A percentile compares a stretch with the other conserved stretches of the same genome.
Conservation (phyloP, 2,329 filamentous ascomycete genomes). For the Nemania sp. region DNA sequence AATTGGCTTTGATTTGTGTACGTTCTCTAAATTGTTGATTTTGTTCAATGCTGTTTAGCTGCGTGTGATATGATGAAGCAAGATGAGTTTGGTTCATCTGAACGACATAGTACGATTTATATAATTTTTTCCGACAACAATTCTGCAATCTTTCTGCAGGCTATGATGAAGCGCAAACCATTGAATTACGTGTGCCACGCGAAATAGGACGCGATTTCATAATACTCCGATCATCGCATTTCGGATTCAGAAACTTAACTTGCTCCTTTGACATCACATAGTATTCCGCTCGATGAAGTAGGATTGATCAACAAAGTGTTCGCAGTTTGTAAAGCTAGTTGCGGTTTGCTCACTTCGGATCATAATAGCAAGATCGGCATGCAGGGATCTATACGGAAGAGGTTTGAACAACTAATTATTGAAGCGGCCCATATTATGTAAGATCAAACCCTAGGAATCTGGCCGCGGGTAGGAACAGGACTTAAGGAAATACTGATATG, state of each 20-base stretch:
- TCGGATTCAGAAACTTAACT: too few relatives aligned
- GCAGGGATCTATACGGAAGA: neutral
- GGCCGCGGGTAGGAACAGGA: too few relatives aligned
- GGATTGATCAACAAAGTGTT: constrained; percentile 5
- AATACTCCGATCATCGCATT: too few relatives aligned
- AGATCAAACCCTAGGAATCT: too few relatives aligned
- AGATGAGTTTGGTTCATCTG: neutral
- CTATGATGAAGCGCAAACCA: neutral
- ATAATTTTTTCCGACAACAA: neutral
- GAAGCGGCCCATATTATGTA: too few relatives aligned
- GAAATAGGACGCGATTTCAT: neutral
- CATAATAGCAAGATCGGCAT: constrained; percentile 1
- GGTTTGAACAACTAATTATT: neutral
- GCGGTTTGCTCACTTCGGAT: neutral
- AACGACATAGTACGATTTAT: neutral
- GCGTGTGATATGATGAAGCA: neutral
- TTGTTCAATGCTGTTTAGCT: neutral
- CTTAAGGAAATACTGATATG: too few relatives aligned
- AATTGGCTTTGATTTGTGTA: too few relatives aligned
- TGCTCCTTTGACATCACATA: constrained; percentile 2
- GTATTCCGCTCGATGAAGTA: neutral
- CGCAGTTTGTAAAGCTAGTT: neutral
- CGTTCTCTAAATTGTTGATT: too few relatives aligned
- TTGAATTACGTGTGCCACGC: neutral
- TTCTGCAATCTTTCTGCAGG: neutral